Percentiles rank a stretch among this genome's conserved stretches.
These are phyloP conservation scores for Leccinum solheimii DNA, from an alignment of 1,284 basidiomycete genomes.

Conservation along the genomic window DNA sequence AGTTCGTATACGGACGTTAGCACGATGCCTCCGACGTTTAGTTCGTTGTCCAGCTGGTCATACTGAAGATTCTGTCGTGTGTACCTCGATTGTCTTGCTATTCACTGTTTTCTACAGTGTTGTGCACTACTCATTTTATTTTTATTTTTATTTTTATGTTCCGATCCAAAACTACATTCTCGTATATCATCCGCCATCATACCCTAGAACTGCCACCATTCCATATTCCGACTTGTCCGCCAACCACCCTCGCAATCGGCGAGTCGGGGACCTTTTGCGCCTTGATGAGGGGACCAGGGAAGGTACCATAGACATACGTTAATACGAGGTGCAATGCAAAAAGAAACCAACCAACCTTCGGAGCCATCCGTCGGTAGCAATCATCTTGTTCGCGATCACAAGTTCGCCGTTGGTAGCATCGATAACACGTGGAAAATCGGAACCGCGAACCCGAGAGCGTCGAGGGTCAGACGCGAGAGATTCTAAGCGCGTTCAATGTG, in stretches of 20 bases:
- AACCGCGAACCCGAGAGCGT: constrained; percentile 3
- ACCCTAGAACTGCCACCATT: background rate
- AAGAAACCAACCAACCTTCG: constrained; percentile 27
- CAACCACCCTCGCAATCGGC: background rate
- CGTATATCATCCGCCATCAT: background rate
- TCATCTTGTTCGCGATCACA: constrained; percentile 32
- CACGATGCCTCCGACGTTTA: constrained; percentile 19
- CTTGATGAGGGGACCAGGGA: constrained; percentile 35
- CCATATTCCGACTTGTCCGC: background rate
- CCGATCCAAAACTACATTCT: background rate
- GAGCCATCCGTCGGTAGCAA: constrained; percentile 37
- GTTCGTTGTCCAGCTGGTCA: constrained; percentile 9
- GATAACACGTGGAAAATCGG: constrained; percentile 11
- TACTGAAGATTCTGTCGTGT: constrained; percentile 4
- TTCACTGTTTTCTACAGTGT: background rate
- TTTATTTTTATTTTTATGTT: background rate
- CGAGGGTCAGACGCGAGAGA: constrained; percentile 16
- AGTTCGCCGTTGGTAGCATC: constrained; percentile 27
- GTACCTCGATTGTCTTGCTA: constrained; percentile 1
- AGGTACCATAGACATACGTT: constrained; percentile 19
- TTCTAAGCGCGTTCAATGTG: constrained; percentile 12
- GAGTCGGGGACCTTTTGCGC: constrained; percentile 30
- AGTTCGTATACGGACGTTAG: constrained; percentile 15
- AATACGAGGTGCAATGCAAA: background rate
- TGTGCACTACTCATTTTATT: background rate